Conservation (phyloP, 139 green algal species). For the Tetraselmis chui region DNA sequence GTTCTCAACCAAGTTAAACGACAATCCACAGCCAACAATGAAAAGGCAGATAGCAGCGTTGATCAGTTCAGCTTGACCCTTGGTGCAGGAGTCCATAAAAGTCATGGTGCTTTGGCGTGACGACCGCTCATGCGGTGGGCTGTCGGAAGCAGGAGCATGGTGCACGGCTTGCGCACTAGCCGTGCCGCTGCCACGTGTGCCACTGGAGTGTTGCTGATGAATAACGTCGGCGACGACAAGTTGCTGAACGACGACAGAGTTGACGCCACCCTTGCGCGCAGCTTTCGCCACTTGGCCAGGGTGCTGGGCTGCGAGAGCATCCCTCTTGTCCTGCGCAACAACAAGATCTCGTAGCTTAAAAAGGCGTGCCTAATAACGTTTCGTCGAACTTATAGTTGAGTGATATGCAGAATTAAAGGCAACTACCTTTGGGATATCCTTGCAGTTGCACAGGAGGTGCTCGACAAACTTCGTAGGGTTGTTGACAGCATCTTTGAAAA, state of each 20-base stretch:
- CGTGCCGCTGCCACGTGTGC: neutral
- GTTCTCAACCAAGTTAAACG: neutral
- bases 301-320: neutral
- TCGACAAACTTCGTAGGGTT: neutral
- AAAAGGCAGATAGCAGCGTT: neutral
- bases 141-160: neutral
- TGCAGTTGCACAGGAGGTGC: neutral
- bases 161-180: neutral
- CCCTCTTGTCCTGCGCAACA: neutral
- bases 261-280: neutral
- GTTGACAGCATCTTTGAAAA: neutral
- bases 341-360: neutral
- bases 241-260: neutral
- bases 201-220: neutral
- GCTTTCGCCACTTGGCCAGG: neutral
- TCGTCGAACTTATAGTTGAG: neutral
- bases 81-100: neutral
- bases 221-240: neutral
- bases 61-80: neutral
- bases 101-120: neutral
- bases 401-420: neutral
- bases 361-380: neutral
- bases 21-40: neutral
- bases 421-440: neutral
- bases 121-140: neutral